Conservation (phyloP, 2,329 filamentous ascomycete species). For the Zasmidium angulare region DNA sequence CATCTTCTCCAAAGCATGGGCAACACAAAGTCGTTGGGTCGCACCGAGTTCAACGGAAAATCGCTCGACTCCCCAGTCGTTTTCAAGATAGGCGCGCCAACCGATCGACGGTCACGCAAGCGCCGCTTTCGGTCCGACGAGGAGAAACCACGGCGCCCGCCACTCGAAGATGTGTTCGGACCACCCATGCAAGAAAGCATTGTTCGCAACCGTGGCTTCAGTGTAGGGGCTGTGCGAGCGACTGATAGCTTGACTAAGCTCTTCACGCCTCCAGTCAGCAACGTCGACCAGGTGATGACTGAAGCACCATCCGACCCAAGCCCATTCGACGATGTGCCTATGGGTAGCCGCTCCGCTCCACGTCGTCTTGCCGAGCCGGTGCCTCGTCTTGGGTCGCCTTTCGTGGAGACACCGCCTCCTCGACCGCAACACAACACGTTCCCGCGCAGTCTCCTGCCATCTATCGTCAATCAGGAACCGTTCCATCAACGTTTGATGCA, state of each 20-base stretch:
- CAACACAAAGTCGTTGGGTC: constrained; percentile 34
- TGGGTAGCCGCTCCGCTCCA: constrained; percentile 32
- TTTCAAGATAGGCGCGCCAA: constrained; percentile 50
- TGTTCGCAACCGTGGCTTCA: constrained; percentile 62
- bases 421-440: constrained; percentile 46
- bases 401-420: constrained; percentile 39
- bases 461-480: constrained; percentile 28
- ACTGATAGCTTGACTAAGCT: constrained; percentile 54
- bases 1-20: constrained; percentile 36
- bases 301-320: constrained; percentile 25
- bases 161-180: constrained; percentile 48
- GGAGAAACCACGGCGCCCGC: constrained; percentile 46
- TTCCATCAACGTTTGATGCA: constrained; percentile 34
- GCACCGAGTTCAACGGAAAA: constrained; percentile 31
- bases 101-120: constrained; percentile 56
- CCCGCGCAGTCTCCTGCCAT: constrained; percentile 40
- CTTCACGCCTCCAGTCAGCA: constrained; percentile 47
- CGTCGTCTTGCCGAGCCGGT: constrained; percentile 41
- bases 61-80: constrained; percentile 55
- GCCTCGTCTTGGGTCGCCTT: constrained; percentile 50
- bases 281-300: constrained; percentile 30
- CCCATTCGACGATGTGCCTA: constrained; percentile 15
- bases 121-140: constrained; percentile 58
- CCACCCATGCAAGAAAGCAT: constrained; percentile 53
- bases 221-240: constrained; percentile 56